A percentile compares a stretch with the other conserved stretches of the same genome.
Conservation (phyloP, 495 filamentous ascomycete genomes). For the Penicillium turbatum region DNA sequence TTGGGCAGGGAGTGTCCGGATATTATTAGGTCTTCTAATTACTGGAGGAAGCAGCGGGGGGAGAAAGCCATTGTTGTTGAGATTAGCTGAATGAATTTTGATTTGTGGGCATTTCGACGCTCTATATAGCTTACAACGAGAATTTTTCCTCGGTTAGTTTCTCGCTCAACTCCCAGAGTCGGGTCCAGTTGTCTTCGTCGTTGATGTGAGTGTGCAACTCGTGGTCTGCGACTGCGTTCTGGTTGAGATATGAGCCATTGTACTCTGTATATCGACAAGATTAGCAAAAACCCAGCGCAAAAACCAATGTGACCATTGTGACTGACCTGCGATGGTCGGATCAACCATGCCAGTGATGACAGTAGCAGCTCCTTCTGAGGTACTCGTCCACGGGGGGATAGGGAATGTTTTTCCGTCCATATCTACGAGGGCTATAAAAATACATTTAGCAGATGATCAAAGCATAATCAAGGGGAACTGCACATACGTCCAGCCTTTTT, state of each 20-base stretch:
- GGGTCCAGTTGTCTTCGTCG: slow-evolving; percentile 13
- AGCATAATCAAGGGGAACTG: background rate
- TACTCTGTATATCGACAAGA: background rate
- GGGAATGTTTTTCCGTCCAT: slow-evolving; percentile 13
- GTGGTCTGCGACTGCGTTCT: slow-evolving; percentile 17
- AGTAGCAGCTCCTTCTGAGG: slow-evolving; percentile 19
- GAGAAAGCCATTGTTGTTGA: slow-evolving; percentile 12
- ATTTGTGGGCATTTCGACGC: too few species aligned
- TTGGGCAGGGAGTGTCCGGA: slow-evolving; percentile 18
- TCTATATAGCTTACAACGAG: background rate
- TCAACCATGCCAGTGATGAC: slow-evolving; percentile 26
- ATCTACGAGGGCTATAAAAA: slow-evolving; percentile 8
- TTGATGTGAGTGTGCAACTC: slow-evolving; percentile 17
- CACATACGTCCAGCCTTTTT: slow-evolving; percentile 12
- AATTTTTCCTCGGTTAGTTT: slow-evolving; percentile 13
- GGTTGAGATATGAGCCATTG: slow-evolving; percentile 13
- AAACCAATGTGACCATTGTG: background rate
- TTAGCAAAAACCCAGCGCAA: background rate
- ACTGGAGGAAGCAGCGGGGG: slow-evolving; percentile 21
- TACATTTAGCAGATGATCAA: background rate
- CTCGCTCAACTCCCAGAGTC: slow-evolving; percentile 20
- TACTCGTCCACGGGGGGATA: slow-evolving; percentile 11
- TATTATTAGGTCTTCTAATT: slow-evolving; percentile 19
- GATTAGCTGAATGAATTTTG: background rate
- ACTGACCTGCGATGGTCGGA: slow-evolving; percentile 18